A percentile compares a stretch with the other conserved stretches of the same genome.
Conservation (phyloP, 495 filamentous ascomycete species). For the Aspergillus avenaceus region DNA sequence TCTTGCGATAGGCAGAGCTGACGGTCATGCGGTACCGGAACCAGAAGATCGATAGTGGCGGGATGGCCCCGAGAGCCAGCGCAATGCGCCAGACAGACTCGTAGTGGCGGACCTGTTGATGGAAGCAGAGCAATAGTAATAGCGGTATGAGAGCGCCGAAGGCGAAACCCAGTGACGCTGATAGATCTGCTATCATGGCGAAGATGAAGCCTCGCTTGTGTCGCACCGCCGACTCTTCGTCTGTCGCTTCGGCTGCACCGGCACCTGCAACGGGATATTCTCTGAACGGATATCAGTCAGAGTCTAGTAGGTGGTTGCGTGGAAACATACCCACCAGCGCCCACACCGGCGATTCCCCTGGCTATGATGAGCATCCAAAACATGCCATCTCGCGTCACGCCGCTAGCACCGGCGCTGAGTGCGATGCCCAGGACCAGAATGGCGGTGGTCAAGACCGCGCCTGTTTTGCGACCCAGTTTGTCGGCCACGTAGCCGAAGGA, state of each 20-base stretch:
- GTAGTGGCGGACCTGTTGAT: constrained; percentile 18
- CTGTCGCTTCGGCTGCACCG: constrained; percentile 42
- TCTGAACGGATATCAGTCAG: too few species aligned
- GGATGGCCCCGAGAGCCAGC: constrained; percentile 30
- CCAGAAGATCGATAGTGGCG: constrained; percentile 31
- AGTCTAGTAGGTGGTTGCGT: too few species aligned
- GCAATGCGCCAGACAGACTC: constrained; percentile 36
- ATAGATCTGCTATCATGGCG: too few species aligned
- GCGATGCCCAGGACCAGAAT: constrained; percentile 27
- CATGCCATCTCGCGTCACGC: constrained; percentile 35
- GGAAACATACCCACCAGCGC: too few species aligned
- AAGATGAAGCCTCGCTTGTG: constrained; percentile 28
- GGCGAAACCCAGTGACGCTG: constrained; percentile 22
- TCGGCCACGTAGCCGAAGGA: constrained; percentile 31
- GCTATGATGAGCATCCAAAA: constrained; percentile 55
- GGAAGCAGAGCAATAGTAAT: constrained; percentile 28
- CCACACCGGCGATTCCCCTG: constrained; percentile 50
- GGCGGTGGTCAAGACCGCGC: constrained; percentile 21
- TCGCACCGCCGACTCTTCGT: constrained; percentile 29
- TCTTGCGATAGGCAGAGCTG: constrained; percentile 32
- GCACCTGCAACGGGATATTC: constrained; percentile 46
- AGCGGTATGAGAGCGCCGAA: constrained; percentile 26
- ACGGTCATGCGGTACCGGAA: constrained; percentile 37
- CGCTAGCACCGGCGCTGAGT: constrained; percentile 27
- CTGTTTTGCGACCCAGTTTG: constrained; percentile 25